Evolutionary conservation across 768 basidiomycete genomes (phyloP).

Genomic region (Kondoa subrosea): DNA sequence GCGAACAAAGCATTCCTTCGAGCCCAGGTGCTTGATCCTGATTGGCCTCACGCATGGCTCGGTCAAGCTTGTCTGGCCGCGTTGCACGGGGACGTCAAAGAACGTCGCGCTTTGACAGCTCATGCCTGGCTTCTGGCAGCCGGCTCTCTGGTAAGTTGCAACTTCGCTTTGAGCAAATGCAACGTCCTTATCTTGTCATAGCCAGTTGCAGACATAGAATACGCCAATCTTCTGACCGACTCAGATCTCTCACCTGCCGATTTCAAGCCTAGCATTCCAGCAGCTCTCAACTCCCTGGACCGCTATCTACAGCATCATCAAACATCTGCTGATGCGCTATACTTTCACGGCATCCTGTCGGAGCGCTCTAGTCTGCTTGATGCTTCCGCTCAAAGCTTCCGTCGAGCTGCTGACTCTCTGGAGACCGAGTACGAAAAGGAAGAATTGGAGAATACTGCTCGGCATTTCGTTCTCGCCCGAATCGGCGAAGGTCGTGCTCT

Average conservation of each 20-base stretch:
- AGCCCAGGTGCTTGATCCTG: constrained; percentile 82
- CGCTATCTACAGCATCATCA: constrained; percentile 56
- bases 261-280: constrained; percentile 35
- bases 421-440: constrained; percentile 74
- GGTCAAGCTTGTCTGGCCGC: constrained; percentile 44
- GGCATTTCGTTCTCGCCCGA: constrained; percentile 63
- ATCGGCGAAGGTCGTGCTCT: constrained; percentile 61
- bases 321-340: constrained; percentile 54
- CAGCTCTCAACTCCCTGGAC: constrained; percentile 62
- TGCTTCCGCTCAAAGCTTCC: constrained; percentile 44
- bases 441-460: constrained; percentile 62
- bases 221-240: constrained; percentile 46
- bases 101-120: constrained; percentile 45
- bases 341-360: constrained; percentile 68
- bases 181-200: constrained; percentile 42
- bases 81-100: constrained; percentile 36
- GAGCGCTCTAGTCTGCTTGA: constrained; percentile 61
- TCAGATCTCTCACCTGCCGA: constrained; percentile 5
- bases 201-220: constrained; percentile 69
- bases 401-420: constrained; percentile 51
- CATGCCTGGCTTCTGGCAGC: constrained; percentile 32
- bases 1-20: constrained; percentile 71
- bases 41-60: constrained; percentile 73
- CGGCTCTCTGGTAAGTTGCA: constrained; percentile 30
- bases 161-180: constrained; percentile 37